Base-by-base conservation (phyloP, 441 rosid species). In the Viola pubescens region DNA sequence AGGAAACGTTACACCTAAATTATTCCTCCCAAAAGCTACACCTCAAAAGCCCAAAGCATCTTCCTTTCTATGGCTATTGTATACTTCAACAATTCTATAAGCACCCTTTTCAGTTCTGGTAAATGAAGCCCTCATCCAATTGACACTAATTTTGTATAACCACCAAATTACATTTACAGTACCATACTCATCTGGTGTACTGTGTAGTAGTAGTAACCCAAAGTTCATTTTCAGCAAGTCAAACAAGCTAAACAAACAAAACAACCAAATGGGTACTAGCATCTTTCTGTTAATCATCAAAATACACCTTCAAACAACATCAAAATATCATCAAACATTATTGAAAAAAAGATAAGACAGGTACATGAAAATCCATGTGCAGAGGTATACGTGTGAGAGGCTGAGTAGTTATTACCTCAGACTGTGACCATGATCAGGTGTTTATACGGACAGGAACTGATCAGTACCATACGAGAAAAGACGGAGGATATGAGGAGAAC, bases 331-430 rank as follows among this genome's bases (percentile, higher is more conserved):
- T 1, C 34, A 26, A 26, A 2, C 34, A 26, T 26, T 1, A 26
- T 19, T 26, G 34, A 26, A 26, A 26, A 26, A 26, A 26, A 26
- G 34, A 26, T 26, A 26, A 26, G 34, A 26, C 34, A 26, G 2
- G 34, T 26, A 26, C 34, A 26, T 26, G 34, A 26, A 26, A 26
- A 26, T 26, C 4, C 3, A 26, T 49, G 6, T 16, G 42, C 4
- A 13, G 1, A 5, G 11, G 11, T 10, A 19, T 10, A 43, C 3
- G 9, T 5, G 9, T 9, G 52, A 13, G 50, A n/a, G 13, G 4
- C 34, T 16, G 9, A 37, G 43, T 16, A 10, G 4, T 12, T 56
- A 2, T 26, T 14, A 61, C 65, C 71, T 48, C 50, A 37, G 58
- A 50, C 50, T 61, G 5, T 13, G 40, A 47, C 39, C 39, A 37